phyloP scores from a whole-genome alignment of 2,329 filamentous ascomycete genomes.

The Trematosphaeria pertusa region DNA sequence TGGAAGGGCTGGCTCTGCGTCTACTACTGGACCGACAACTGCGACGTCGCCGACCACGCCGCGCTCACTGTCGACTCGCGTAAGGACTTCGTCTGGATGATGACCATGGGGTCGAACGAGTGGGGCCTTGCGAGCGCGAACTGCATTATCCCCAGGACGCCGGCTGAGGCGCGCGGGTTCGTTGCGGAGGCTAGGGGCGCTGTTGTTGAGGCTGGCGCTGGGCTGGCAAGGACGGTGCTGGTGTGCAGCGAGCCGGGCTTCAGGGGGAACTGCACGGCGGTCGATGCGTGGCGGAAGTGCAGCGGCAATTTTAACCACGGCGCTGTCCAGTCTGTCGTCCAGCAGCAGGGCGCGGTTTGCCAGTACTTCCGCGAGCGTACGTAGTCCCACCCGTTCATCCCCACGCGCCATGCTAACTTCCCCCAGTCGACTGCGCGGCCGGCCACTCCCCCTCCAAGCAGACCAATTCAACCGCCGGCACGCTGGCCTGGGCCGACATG shows the following conservation, averaged over 20 bases:
- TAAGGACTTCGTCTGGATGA: not conserved
- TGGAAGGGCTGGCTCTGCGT: not conserved
- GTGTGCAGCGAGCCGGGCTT: conserved; percentile 1
- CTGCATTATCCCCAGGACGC: not conserved
- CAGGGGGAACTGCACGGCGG: not conserved
- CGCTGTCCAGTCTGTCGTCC: conserved; percentile 1
- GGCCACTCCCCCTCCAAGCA: conserved; percentile 2
- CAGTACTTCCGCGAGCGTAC: not conserved
- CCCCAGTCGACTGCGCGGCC: no score
- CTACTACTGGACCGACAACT: not conserved
- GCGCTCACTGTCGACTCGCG: not conserved
- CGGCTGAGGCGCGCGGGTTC: not conserved
- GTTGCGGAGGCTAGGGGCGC: no score
- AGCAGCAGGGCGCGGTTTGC: conserved; percentile 6
- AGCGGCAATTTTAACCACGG: not conserved
- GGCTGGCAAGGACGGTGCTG: no score
- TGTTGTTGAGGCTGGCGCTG: no score
- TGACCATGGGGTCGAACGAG: not conserved
- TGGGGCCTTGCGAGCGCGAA: not conserved
- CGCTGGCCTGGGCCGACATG: not conserved
- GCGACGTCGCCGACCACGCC: not conserved
- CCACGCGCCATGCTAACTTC: no score
- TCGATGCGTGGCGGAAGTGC: conserved; percentile 1
- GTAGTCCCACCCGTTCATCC: no score
- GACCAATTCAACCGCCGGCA: not conserved